These are phyloP conservation scores for Pleurotus cornucopiae DNA, from an alignment of 768 basidiomycete species.

Conservation along the genomic window DNA sequence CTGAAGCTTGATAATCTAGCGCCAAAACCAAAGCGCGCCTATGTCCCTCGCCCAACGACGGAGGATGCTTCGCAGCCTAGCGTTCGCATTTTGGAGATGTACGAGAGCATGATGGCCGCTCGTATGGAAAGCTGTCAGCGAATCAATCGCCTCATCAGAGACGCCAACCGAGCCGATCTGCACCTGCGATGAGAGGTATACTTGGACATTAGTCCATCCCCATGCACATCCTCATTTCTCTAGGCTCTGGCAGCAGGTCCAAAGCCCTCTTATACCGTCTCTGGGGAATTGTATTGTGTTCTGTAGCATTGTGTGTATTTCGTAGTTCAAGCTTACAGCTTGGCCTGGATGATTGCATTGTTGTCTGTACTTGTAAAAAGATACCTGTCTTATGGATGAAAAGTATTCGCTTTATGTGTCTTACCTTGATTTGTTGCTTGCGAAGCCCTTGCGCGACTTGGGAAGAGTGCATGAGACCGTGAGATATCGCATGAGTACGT, in stretches of 20 bases:
- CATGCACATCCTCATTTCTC: not conserved
- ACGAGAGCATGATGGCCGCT: constrained; percentile 68
- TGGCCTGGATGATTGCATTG: no score
- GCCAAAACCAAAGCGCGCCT: constrained; percentile 15
- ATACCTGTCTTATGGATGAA: no score
- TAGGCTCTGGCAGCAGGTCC: constrained; percentile 1
- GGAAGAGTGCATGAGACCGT: no score
- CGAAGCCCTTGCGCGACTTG: no score
- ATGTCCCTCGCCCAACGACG: constrained; percentile 15
- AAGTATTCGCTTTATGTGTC: no score
- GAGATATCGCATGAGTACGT: no score
- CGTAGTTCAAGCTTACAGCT: not conserved
- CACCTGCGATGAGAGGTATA: constrained; percentile 18
- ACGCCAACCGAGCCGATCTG: constrained; percentile 33
- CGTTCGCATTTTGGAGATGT: constrained; percentile 60
- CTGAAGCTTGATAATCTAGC: constrained; percentile 31
- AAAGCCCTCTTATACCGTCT: no score
- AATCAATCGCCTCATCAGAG: constrained; percentile 52
- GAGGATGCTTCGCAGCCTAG: constrained; percentile 18
- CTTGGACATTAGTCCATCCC: not conserved
- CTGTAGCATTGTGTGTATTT: not conserved
- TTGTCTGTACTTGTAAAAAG: no score
- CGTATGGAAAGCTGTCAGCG: constrained; percentile 76
- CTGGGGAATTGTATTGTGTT: not conserved
- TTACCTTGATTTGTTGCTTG: no score